These are phyloP conservation scores for Hypoxylon intermedium DNA, from an alignment of 495 filamentous ascomycete species.

Conservation along the genomic window DNA sequence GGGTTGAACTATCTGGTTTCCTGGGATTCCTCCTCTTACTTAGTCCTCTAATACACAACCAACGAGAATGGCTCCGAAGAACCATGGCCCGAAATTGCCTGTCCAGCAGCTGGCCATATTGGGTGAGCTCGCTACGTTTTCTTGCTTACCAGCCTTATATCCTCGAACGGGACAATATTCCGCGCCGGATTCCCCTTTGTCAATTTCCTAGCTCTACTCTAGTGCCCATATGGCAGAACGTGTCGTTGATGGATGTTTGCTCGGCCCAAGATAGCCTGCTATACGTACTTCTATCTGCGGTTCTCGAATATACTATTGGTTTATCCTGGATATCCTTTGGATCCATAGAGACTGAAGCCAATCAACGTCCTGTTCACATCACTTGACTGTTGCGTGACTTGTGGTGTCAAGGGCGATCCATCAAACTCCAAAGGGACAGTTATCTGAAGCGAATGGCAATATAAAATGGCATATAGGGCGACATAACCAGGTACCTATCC, in stretches of 20 bases:
- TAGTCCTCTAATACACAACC: background rate
- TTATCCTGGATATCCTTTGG: slow-evolving; percentile 4
- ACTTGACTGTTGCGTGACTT: slow-evolving; percentile 31
- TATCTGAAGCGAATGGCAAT: no score
- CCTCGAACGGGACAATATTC: background rate
- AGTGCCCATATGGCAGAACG: background rate
- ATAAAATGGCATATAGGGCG: no score
- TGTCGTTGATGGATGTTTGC: background rate
- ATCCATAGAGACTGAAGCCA: background rate
- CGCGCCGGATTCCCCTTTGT: background rate
- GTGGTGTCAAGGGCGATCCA: slow-evolving; percentile 32
- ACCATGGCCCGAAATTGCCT: slow-evolving; percentile 53
- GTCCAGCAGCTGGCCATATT: slow-evolving; percentile 64
- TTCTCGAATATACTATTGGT: slow-evolving; percentile 25
- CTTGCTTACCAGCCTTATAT: background rate
- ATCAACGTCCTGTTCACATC: background rate
- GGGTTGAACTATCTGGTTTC: background rate
- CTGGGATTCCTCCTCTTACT: background rate
- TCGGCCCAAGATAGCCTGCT: background rate
- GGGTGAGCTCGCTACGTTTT: slow-evolving; percentile 56
- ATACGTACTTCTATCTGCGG: slow-evolving; percentile 13
- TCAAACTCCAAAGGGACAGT: no score
- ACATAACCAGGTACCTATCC: slow-evolving; percentile 17
- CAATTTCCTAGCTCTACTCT: no score
- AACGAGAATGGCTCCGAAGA: slow-evolving; percentile 43